Evolutionary conservation across 2,329 filamentous ascomycete species (phyloP).

Genomic region (Epichloe festucae): DNA sequence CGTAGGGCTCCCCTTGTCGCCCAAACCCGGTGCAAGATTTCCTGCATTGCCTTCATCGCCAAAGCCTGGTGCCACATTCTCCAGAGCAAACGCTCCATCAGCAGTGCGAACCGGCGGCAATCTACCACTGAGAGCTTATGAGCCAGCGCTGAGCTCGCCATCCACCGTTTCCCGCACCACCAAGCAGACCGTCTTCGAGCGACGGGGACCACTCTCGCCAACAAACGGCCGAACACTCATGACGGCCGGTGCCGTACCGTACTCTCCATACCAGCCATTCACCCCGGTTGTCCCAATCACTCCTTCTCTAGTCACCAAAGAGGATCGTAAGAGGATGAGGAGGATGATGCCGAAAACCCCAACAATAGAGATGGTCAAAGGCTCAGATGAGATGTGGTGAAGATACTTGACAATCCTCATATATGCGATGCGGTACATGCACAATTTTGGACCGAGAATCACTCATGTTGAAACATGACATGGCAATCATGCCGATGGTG

Average conservation of each 20-base stretch:
- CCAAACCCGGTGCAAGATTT: constrained; percentile 21
- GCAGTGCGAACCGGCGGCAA: constrained; percentile 44
- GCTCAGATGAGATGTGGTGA: constrained; percentile 52
- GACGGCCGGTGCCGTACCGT: constrained; percentile 51
- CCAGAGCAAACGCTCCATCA: constrained; percentile 34
- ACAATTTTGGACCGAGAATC: not conserved
- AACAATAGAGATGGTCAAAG: constrained; percentile 47
- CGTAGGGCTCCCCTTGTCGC: constrained; percentile 38
- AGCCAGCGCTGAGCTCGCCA: constrained; percentile 41
- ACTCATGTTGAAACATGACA: not conserved
- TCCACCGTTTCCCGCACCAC: constrained; percentile 33
- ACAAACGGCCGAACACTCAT: constrained; percentile 47
- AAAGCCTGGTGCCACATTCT: constrained; percentile 37
- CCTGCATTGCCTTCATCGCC: constrained; percentile 35
- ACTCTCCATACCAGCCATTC: constrained; percentile 69
- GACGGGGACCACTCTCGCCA: constrained; percentile 40
- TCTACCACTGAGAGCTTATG: constrained; percentile 49
- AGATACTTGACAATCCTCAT: not conserved
- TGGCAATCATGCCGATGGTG: not conserved
- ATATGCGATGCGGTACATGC: not conserved
- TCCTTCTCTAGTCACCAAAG: constrained; percentile 57
- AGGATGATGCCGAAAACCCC: constrained; percentile 51
- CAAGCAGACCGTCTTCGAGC: constrained; percentile 53
- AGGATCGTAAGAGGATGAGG: constrained; percentile 57
- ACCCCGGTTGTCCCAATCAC: constrained; percentile 65